Base-by-base conservation (phyloP, 352 stramenopile genomes). In the Globisporangium perplexum region DNA sequence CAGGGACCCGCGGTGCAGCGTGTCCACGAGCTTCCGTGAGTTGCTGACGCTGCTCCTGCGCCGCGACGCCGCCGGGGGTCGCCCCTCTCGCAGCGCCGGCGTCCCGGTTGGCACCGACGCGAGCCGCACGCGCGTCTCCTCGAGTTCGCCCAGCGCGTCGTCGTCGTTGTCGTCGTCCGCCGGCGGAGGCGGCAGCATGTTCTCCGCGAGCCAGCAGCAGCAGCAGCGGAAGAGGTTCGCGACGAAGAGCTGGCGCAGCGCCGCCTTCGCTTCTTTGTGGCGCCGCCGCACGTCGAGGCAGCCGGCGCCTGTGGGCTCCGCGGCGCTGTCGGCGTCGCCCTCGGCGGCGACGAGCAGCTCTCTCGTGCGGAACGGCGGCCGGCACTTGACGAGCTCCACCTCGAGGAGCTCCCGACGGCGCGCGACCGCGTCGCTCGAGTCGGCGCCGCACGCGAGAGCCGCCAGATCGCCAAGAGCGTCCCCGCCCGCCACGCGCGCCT, bases 141-240 rank as follows among this genome's bases (percentile, higher is more conserved):
- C 43, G 18, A n/a, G 47, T 15, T 31, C 6, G 33, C 39, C 22
- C 12, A 41, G 58, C 36, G 31, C 43, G 30, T 41, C 46, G 1
- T 38, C 47, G 28, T 43, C 17, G 22, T n/a, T n/a, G n/a, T n/a
- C n/a, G n/a, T n/a, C n/a, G n/a, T n/a, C n/a, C n/a, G n/a, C n/a
- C n/a, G 55, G 42, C 14, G 68, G 17, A n/a, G 47, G 57, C 1
- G 53, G 46, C 0, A 60, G 38, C 64, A 85, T 65, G 41, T 86
- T 85, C 36, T 90, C 78, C 1, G 53, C 72, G 0, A 90, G 60
- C 74, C 74, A 90, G 50, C 68, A 90, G 54, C 68, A 86, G 42
- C 74, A 84, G 0, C 53, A 71, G 1, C 78, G 74, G 17, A 90
- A 72, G 17, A 86, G 52, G 52, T 86, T 86, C 15, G 55, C 48